Conservation (phyloP, 495 filamentous ascomycete species). For the Poronia punctata region DNA sequence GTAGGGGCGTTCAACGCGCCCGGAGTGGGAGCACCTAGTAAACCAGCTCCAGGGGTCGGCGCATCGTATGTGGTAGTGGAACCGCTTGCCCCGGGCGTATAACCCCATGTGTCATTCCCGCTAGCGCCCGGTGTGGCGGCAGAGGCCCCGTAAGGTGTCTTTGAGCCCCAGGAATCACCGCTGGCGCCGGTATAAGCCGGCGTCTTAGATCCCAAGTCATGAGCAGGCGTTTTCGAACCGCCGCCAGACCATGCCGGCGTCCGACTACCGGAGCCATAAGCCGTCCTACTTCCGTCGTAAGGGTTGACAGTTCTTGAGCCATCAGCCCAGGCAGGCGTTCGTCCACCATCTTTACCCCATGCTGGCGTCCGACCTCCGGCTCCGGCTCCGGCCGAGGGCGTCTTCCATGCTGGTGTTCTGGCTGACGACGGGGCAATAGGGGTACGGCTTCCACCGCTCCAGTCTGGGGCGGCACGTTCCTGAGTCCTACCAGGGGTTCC, state of each 20-base stretch:
- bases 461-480: slow-evolving; percentile 33
- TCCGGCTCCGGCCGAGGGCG: slow-evolving; percentile 21
- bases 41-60: slow-evolving; percentile 65
- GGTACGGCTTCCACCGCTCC: slow-evolving; percentile 56
- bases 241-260: slow-evolving; percentile 47
- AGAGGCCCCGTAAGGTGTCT: slow-evolving; percentile 61
- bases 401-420: slow-evolving; percentile 62
- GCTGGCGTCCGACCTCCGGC: slow-evolving; percentile 60
- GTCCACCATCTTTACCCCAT: slow-evolving; percentile 51
- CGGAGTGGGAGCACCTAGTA: slow-evolving; percentile 63
- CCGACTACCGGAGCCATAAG: slow-evolving; percentile 51
- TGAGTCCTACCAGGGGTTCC: slow-evolving; percentile 36
- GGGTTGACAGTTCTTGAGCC: slow-evolving; percentile 69
- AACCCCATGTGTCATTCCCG: slow-evolving; percentile 42
- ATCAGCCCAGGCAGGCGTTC: slow-evolving; percentile 77
- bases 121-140: slow-evolving; percentile 51
- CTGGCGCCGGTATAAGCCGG: slow-evolving; percentile 49
- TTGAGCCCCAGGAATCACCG: slow-evolving; percentile 65
- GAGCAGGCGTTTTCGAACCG: slow-evolving; percentile 54
- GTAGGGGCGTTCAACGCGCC: slow-evolving; percentile 70
- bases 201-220: slow-evolving; percentile 65
- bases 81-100: slow-evolving; percentile 49
- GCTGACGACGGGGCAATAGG: slow-evolving; percentile 56
- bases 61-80: slow-evolving; percentile 63
- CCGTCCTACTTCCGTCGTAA: slow-evolving; percentile 71